phyloP scores from a whole-genome alignment of 2,329 filamentous ascomycete genomes.

The Lasiodiplodia hormozganensis region DNA sequence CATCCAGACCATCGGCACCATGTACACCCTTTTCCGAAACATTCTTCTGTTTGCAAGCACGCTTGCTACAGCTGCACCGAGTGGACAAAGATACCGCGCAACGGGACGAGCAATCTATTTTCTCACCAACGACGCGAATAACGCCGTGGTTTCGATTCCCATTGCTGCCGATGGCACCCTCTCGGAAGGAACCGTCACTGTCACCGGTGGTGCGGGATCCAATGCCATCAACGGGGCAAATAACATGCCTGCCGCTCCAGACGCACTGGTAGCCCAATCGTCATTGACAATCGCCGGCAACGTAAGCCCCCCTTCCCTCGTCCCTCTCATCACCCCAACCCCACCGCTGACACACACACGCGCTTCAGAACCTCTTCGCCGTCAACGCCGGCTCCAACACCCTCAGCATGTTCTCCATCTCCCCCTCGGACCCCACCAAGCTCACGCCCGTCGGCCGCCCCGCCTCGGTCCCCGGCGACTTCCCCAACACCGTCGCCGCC shows the following conservation, averaged over 20 bases:
- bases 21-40: background rate
- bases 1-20: no score
- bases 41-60: background rate
- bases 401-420: conserved; percentile 47
- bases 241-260: conserved; percentile 52
- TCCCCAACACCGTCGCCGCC: conserved; percentile 49
- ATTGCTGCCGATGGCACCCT: conserved; percentile 58
- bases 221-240: conserved; percentile 48
- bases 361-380: conserved; percentile 58
- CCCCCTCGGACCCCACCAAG: conserved; percentile 38
- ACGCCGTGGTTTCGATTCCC: conserved; percentile 59
- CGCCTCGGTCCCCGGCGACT: conserved; percentile 44
- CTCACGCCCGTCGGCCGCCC: conserved; percentile 45
- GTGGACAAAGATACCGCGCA: background rate
- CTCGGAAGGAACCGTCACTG: conserved; percentile 49
- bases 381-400: conserved; percentile 55
- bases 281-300: conserved; percentile 58
- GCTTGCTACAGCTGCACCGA: background rate
- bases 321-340: background rate
- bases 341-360: background rate
- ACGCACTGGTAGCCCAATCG: conserved; percentile 61
- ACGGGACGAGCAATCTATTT: conserved; percentile 61
- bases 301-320: conserved; percentile 45
- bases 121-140: conserved; percentile 60
- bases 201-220: conserved; percentile 58